A percentile compares a stretch with the other conserved stretches of the same genome.
phyloP scores from a whole-genome alignment of 1,284 basidiomycete genomes.

The Cutaneotrichosporon cutaneum region DNA sequence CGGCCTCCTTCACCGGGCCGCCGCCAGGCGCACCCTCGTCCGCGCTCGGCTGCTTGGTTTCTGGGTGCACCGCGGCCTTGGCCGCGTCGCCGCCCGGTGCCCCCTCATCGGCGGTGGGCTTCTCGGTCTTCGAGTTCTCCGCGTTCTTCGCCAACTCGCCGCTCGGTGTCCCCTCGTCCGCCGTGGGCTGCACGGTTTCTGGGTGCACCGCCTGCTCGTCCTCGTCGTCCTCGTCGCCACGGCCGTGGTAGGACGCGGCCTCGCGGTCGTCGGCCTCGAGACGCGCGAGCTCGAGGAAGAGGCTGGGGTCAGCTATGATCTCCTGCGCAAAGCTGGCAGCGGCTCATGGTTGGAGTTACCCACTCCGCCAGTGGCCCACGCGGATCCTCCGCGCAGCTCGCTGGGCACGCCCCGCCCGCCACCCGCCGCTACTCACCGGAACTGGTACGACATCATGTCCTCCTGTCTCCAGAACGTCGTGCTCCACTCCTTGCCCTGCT shows the following conservation, averaged over 20 bases:
- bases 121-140: too few species aligned
- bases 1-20: too few species aligned
- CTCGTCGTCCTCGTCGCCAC: not conserved
- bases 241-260: slow-evolving; percentile 19
- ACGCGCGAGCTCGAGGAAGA: slow-evolving; percentile 39
- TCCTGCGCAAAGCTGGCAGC: too few species aligned
- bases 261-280: slow-evolving; percentile 33
- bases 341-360: too few species aligned
- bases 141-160: too few species aligned
- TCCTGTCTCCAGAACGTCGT: slow-evolving; percentile 63
- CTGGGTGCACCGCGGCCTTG: too few species aligned
- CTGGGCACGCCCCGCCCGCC: too few species aligned
- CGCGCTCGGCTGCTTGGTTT: too few species aligned
- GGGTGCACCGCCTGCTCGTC: not conserved
- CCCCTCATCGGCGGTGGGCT: too few species aligned
- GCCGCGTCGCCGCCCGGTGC: too few species aligned
- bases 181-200: not conserved
- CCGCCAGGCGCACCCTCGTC: too few species aligned
- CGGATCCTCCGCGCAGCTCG: not conserved
- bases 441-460: slow-evolving; percentile 65
- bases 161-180: not conserved
- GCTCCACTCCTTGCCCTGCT: slow-evolving; percentile 62
- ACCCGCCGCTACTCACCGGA: slow-evolving; percentile 57
- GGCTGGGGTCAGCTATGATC: slow-evolving; percentile 15
- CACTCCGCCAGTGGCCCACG: too few species aligned